Conservation (phyloP, 495 filamentous ascomycete species). For the Cryomyces minteri region DNA sequence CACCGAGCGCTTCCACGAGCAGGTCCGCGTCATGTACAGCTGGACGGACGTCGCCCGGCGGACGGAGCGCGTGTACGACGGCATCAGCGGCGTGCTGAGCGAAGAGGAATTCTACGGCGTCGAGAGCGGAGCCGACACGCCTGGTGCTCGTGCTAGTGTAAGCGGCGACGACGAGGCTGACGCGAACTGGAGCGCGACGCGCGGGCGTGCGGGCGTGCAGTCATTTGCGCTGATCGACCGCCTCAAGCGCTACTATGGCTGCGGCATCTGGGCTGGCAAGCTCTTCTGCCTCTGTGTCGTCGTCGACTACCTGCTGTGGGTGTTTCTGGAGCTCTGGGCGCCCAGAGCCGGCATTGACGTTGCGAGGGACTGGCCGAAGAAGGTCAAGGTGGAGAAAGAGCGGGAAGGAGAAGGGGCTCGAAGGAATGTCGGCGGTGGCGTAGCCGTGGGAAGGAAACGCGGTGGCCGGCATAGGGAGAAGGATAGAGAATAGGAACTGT, state of each 20-base stretch:
- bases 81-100: constrained; percentile 65
- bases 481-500: too few species aligned
- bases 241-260: constrained; percentile 93
- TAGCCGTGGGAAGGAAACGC: too few species aligned
- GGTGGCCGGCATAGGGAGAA: too few species aligned
- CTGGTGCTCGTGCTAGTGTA: too few species aligned
- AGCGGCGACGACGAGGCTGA: too few species aligned
- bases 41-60: constrained; percentile 90
- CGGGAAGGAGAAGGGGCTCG: too few species aligned
- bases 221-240: constrained; percentile 88
- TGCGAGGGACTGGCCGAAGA: constrained; percentile 80
- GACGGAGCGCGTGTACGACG: constrained; percentile 87
- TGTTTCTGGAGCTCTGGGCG: constrained; percentile 72
- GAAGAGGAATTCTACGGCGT: constrained; percentile 79
- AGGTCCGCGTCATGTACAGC: constrained; percentile 94
- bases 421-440: too few species aligned
- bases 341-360: constrained; percentile 75
- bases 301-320: constrained; percentile 78
- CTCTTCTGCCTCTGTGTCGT: constrained; percentile 88
- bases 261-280: constrained; percentile 97
- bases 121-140: constrained; percentile 30
- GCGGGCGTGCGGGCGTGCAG: constrained; percentile 53
- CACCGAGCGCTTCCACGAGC: constrained; percentile 86
- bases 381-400: constrained; percentile 14
- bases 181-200: constrained; percentile 40